Evolutionary conservation across 345 rosid species (phyloP), one percentile per base, ranked within the genome.

Genomic region (Fremontodendron californicum): DNA sequence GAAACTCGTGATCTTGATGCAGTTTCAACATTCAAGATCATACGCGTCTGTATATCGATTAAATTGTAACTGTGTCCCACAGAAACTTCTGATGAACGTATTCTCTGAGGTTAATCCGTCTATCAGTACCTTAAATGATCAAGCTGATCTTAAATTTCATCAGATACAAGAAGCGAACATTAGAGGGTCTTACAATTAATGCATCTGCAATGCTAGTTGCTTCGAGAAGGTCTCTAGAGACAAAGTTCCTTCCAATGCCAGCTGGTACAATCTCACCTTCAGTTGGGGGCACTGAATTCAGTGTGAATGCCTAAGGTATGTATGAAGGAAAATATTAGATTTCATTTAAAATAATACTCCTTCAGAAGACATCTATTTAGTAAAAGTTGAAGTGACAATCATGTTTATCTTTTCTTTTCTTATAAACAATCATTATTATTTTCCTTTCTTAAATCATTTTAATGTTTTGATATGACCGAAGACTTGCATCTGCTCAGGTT

Each of bases 11-110:
- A 78, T 75, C 81, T 82, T 23, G 93, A 87, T 84, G 89, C 90
- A 27, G 89, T 88, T 82, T 86, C 91, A 9, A 86, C 85, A 63
- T 85, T 90, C 80, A 84, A 29, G 45, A 88, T 84, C 78, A 61
- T 81, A 0, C 90, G 77, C 1, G 46, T 67, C 39, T 66, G 73
- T 67, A 75, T 33, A 51, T 88, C 83, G 0, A 88, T 82, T n/a
- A 90, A 82, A 70, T 90, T 88, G 74, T 90, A 90, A 77, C 89
- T 84, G 78, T 87, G 91, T n/a, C 91, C 90, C 29, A 83, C 88
- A 13, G 89, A 88, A 33, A 83, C 85, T 64, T 90, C 87, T 23
- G 86, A 78, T 42, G 83, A 79, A 11, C 42, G 67, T 66, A 90
- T 80, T 81, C 78, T 85, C 90, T 90, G 64, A 61, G 75, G 74